Evolutionary conservation across 2,329 filamentous ascomycete species (phyloP).

Genomic region (Teratosphaeria epicoccoides): DNA sequence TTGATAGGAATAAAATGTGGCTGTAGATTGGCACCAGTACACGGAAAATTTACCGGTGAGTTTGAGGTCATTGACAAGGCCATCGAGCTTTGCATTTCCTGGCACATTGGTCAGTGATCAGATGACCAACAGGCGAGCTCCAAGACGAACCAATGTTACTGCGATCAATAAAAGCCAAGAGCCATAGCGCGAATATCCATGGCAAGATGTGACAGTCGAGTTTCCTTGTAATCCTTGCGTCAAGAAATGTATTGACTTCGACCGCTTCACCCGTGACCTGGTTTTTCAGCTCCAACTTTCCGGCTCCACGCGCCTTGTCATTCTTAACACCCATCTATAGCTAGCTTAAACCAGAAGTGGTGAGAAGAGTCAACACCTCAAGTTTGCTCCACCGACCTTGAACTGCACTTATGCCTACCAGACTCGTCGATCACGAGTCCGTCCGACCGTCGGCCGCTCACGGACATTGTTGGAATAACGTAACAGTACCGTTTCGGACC

Average conservation of each 20-base stretch:
- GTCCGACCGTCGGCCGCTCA: too few species aligned
- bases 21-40: slow-evolving; percentile 30
- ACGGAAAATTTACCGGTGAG: slow-evolving; percentile 30
- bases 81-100: slow-evolving; percentile 34
- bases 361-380: too few species aligned
- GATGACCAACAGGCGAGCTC: not conserved
- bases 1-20: slow-evolving; percentile 38
- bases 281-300: slow-evolving; percentile 5
- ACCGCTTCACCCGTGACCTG: not conserved
- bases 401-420: too few species aligned
- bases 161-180: slow-evolving; percentile 39
- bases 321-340: not conserved
- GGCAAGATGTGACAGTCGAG: slow-evolving; percentile 36
- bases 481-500: too few species aligned
- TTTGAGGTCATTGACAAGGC: slow-evolving; percentile 29
- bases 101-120: not conserved
- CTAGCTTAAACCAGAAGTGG: too few species aligned
- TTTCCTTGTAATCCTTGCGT: slow-evolving; percentile 28
- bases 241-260: slow-evolving; percentile 5
- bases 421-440: too few species aligned
- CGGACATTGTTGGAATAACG: too few species aligned
- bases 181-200: slow-evolving; percentile 37
- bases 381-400: too few species aligned
- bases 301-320: slow-evolving; percentile 1
- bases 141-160: slow-evolving; percentile 18